Base-by-base conservation (phyloP, 2,329 filamentous ascomycete species). In the Alternaria longipes region DNA sequence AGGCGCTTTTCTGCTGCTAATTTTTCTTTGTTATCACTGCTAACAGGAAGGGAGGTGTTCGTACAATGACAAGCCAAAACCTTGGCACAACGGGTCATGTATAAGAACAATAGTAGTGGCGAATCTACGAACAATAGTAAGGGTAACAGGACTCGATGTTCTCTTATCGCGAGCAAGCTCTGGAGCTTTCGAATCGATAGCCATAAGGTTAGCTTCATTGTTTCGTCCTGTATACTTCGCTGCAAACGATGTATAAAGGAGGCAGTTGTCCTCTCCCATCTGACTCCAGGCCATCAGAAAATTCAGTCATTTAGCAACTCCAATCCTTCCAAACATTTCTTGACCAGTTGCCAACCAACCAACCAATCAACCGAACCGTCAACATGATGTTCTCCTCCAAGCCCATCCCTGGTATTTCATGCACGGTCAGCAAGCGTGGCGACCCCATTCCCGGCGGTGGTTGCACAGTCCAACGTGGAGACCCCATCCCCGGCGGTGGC, bases 241-340 rank as follows among this genome's bases (percentile, higher is more conserved):
- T 18, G 16, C 44, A 47, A 18, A 47, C 32, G 24, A 58, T 32
- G 54, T 55, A 71, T 71, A 69, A 69, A 65, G 62, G 26, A 30
- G 24, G 20, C 30, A 40, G 6, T 28, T 28, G 32, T 22, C 20
- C 41, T 30, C 24, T 12, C 20, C 11, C 24, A 22, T 49, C 30
- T 34, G 20, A 44, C 57, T 57, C 40, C 59, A 16, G 40, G 18
- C 60, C 63, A 66, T 38, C 59, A 65, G 55, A 65, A 62, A 60
- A 56, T 50, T 53, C 71, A 62, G 49, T 70, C 68, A 59, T 69
- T 67, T 24, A 34, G 14, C 40, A 66, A 61, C 11, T 22, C 58
- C 54, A 61, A 60, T 8, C 55, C 57, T 50, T 47, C 46, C 28
- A 49, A 57, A 56, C 62, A 68, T 38, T 52, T 59, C 60, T 63